Percentiles rank a stretch among this genome's conserved stretches.
Evolutionary conservation across 148 eudicot genomes (phyloP).

Genomic region (Fagopyrum homotropicum): DNA sequence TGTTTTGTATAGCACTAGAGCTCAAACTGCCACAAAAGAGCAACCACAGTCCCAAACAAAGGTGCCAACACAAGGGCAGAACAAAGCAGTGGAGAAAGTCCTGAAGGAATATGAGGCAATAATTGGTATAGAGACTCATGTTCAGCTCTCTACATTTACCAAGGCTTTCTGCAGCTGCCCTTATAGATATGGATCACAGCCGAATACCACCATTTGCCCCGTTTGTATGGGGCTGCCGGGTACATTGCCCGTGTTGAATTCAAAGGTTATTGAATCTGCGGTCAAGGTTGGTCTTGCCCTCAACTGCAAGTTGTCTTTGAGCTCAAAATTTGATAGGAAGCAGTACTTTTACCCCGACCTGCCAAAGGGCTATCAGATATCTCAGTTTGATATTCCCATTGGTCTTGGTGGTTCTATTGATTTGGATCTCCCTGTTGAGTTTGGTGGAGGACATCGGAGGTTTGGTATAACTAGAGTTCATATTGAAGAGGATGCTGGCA

Average conservation of each 20-base stretch:
- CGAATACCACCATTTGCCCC: constrained; percentile 81
- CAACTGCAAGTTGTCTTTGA: constrained; percentile 62
- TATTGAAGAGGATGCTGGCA: constrained; percentile 99
- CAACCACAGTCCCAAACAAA: constrained; percentile 38
- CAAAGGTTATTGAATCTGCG: constrained; percentile 74
- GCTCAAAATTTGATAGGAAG: constrained; percentile 93
- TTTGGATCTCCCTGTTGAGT: constrained; percentile 87
- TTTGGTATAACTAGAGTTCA: constrained; percentile 94
- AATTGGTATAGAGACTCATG: constrained; percentile 94
- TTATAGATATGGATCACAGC: constrained; percentile 74
- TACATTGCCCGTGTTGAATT: constrained; percentile 87
- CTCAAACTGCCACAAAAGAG: constrained; percentile 44
- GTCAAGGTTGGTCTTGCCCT: constrained; percentile 93
- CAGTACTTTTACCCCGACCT: constrained; percentile 97
- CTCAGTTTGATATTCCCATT: constrained; percentile 95
- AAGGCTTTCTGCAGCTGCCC: constrained; percentile 95
- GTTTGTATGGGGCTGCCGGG: constrained; percentile 98
- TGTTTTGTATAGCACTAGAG: constrained; percentile 36
- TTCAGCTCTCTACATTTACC: constrained; percentile 73
- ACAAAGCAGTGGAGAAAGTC: constrained; percentile 33
- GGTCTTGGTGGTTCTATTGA: constrained; percentile 74
- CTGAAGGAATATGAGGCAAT: constrained; percentile 66
- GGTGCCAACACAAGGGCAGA: constrained; percentile 27
- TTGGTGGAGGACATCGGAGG: constrained; percentile 90
- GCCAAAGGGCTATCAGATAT: constrained; percentile 96